A percentile compares a stretch with the other conserved stretches of the same genome.
These are phyloP conservation scores for Mycena polygramma DNA, from an alignment of 768 basidiomycete species.

Conservation along the genomic window DNA sequence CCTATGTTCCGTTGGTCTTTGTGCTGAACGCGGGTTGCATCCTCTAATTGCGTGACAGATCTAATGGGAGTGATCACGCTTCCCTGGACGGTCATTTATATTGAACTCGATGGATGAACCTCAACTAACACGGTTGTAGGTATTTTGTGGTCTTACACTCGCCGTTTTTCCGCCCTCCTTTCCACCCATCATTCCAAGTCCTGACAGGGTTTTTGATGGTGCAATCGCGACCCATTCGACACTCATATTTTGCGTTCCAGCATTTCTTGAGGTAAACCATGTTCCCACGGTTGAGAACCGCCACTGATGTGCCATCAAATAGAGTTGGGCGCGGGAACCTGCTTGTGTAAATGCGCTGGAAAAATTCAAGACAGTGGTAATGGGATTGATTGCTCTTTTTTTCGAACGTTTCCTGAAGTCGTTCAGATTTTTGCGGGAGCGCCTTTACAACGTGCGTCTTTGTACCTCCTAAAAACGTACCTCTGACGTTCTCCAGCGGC, in stretches of 20 bases:
- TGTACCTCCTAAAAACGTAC: neutral
- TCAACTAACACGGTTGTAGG: constrained; percentile 9
- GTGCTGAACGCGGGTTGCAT: neutral
- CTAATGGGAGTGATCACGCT: constrained; percentile 36
- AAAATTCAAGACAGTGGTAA: constrained; percentile 39
- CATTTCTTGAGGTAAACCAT: constrained; percentile 40
- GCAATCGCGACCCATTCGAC: constrained; percentile 36
- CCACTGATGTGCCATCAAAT: neutral
- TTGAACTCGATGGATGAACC: neutral
- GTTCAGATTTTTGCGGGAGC: constrained; percentile 43
- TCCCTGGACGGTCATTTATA: constrained; percentile 31
- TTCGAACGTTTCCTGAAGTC: neutral
- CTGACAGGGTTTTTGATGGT: constrained; percentile 40
- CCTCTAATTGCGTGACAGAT: constrained; percentile 22
- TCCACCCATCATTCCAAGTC: constrained; percentile 38
- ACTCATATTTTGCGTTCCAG: constrained; percentile 43
- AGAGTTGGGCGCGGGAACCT: constrained; percentile 43
- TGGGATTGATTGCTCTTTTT: neutral
- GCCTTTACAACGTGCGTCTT: constrained; percentile 40
- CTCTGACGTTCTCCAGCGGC: constrained; percentile 17
- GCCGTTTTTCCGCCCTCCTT: constrained; percentile 27
- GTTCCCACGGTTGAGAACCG: neutral
- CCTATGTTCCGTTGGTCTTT: constrained; percentile 38
- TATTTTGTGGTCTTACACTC: constrained; percentile 31
- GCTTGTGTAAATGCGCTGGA: constrained; percentile 36